Conservation (phyloP, 2,329 filamentous ascomycete genomes). For the Pseudopithomyces maydicus region DNA sequence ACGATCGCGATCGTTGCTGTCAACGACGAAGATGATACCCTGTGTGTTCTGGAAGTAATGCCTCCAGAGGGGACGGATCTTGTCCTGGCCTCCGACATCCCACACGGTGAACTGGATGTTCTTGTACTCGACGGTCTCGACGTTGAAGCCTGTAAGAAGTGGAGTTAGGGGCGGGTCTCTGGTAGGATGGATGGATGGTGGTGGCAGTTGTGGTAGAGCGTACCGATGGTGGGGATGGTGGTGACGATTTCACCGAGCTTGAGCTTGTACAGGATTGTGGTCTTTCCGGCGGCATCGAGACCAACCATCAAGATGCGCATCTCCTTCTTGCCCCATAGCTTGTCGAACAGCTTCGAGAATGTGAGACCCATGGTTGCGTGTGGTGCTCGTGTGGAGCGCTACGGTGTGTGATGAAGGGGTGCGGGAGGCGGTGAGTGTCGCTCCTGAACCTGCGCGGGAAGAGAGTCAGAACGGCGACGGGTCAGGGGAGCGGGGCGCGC, state of each 20-base stretch:
- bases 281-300: conserved; percentile 97
- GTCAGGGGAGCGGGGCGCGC: conserved; percentile 15
- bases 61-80: conserved; percentile 95
- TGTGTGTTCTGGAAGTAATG: conserved; percentile 97
- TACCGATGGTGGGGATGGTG: conserved; percentile 92
- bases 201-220: too few species aligned
- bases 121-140: conserved; percentile 98
- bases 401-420: conserved; percentile 24
- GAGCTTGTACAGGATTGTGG: conserved; percentile 95
- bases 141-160: conserved; percentile 75
- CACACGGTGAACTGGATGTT: conserved; percentile 99
- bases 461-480: conserved; percentile 18
- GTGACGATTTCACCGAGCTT: conserved; percentile 98
- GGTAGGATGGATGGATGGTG: conserved; percentile 7
- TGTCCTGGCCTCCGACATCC: conserved; percentile 99
- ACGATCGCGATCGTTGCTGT: conserved; percentile 88
- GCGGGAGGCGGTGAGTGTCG: conserved; percentile 33
- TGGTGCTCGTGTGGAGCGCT: conserved; percentile 31
- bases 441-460: conserved; percentile 42
- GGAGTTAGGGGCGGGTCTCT: conserved; percentile 28
- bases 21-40: conserved; percentile 97
- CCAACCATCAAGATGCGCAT: conserved; percentile 99
- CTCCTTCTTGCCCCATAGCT: conserved; percentile 99
- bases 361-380: conserved; percentile 85
- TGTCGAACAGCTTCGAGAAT: conserved; percentile 95